These are phyloP conservation scores for Gossypium davidsonii DNA, from an alignment of 441 rosid species.

Conservation along the genomic window DNA sequence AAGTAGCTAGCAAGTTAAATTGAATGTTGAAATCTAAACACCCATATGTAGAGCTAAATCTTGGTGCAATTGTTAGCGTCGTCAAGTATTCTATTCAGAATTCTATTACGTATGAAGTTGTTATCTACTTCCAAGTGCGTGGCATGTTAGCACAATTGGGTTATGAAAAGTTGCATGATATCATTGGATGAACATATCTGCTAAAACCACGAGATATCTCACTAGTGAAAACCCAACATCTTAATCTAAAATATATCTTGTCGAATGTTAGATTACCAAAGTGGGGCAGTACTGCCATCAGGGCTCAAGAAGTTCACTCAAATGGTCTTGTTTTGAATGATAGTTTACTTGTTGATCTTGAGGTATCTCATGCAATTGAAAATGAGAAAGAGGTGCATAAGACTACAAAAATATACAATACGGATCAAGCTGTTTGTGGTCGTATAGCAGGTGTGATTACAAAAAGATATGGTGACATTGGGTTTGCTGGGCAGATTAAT, in stretches of 20 bases:
- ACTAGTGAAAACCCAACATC: constrained; percentile 92
- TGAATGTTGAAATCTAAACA: background rate
- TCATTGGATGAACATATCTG: constrained; percentile 75
- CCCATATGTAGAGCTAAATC: background rate
- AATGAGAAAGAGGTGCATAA: constrained; percentile 70
- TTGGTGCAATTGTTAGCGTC: background rate
- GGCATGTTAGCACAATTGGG: constrained; percentile 89
- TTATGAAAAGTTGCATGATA: constrained; percentile 76
- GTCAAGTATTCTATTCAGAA: background rate
- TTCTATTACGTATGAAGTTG: background rate
- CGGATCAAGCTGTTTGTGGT: constrained; percentile 91
- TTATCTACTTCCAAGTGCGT: constrained; percentile 49
- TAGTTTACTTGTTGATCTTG: constrained; percentile 67
- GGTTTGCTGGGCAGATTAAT: constrained; percentile 92
- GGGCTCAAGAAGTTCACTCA: constrained; percentile 81
- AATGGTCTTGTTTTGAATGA: constrained; percentile 88
- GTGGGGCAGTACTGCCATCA: constrained; percentile 73
- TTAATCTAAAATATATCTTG: constrained; percentile 71
- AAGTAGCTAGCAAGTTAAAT: background rate
- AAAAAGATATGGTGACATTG: constrained; percentile 88
- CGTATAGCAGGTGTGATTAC: constrained; percentile 81
- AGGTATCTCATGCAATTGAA: constrained; percentile 74
- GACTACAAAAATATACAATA: constrained; percentile 69
- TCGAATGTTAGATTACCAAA: constrained; percentile 75
- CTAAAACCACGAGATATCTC: constrained; percentile 79